phyloP scores from a whole-genome alignment of 2,329 filamentous ascomycete species.

The Chaetomium olivaceum region DNA sequence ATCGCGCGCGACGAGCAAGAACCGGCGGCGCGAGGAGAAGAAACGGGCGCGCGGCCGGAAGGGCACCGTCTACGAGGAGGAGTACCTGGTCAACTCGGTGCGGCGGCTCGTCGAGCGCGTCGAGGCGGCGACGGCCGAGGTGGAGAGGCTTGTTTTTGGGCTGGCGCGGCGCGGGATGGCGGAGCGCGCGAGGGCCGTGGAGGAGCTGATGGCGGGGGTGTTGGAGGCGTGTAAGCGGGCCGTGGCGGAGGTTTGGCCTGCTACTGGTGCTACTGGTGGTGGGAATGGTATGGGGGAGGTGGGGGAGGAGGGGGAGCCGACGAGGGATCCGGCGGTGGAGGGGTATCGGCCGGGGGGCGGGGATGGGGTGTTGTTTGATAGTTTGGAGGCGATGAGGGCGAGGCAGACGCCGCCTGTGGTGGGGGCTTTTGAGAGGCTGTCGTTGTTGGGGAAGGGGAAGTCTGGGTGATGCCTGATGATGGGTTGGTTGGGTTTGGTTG shows the following conservation, averaged over 20 bases:
- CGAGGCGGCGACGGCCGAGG: constrained; percentile 70
- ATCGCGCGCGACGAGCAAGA: constrained; percentile 81
- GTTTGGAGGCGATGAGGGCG: constrained; percentile 48
- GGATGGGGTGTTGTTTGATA: constrained; percentile 55
- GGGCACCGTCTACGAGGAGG: constrained; percentile 96
- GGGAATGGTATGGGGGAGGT: constrained; percentile 28
- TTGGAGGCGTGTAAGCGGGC: constrained; percentile 67
- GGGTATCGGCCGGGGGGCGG: constrained; percentile 48
- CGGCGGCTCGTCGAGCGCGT: constrained; percentile 80
- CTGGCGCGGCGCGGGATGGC: constrained; percentile 80
- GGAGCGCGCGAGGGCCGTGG: constrained; percentile 78
- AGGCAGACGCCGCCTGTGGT: constrained; percentile 52
- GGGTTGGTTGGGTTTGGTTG: not conserved
- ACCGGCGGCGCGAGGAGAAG: constrained; percentile 84
- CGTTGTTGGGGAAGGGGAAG: constrained; percentile 42
- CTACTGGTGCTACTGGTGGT: not conserved
- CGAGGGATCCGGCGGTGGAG: constrained; percentile 26
- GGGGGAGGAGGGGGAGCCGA: constrained; percentile 27
- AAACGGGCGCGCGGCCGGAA: constrained; percentile 94
- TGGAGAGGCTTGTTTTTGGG: constrained; percentile 72
- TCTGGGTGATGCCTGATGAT: not conserved
- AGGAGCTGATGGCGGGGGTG: constrained; percentile 73
- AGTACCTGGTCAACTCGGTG: constrained; percentile 90
- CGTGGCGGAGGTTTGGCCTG: constrained; percentile 65
- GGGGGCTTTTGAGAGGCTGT: constrained; percentile 51